phyloP scores from a whole-genome alignment of 2,329 filamentous ascomycete genomes.

The Graphilbum fragrans region DNA sequence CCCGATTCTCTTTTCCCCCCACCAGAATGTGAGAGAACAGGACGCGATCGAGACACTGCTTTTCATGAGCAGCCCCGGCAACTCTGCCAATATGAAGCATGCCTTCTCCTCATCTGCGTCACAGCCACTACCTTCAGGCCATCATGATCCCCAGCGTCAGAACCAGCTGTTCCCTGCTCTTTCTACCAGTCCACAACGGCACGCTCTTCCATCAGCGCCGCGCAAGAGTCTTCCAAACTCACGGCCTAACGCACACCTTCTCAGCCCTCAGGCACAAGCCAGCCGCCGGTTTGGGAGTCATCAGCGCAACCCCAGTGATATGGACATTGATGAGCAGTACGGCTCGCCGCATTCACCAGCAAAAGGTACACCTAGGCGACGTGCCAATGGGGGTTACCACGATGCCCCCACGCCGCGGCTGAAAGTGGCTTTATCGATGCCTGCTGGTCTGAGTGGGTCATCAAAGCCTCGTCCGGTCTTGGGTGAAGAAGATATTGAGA shows the following conservation, averaged over 20 bases:
- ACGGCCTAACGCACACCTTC: constrained; percentile 16
- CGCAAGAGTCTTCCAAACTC: constrained; percentile 40
- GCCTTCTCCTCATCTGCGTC: constrained; percentile 30
- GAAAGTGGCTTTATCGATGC: constrained; percentile 31
- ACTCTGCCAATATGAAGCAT: constrained; percentile 51
- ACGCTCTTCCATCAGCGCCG: constrained; percentile 33
- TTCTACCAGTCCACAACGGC: constrained; percentile 18
- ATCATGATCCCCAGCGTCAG: constrained; percentile 6
- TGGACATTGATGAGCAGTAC: constrained; percentile 32
- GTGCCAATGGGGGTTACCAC: constrained; percentile 24
- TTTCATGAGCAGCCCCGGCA: constrained; percentile 71
- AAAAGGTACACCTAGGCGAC: constrained; percentile 28
- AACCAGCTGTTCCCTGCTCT: constrained; percentile 13
- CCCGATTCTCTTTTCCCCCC: constrained; percentile 53
- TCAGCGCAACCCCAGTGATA: constrained; percentile 24
- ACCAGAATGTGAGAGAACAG: constrained; percentile 60
- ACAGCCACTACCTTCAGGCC: constrained; percentile 23
- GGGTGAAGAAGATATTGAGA: constrained; percentile 44
- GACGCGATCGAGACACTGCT: constrained; percentile 71
- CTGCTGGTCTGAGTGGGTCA: constrained; percentile 31
- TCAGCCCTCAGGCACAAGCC: neutral
- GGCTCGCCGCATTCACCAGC: constrained; percentile 17
- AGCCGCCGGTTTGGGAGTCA: constrained; percentile 5
- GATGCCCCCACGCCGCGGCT: constrained; percentile 18
- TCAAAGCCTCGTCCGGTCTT: constrained; percentile 28